Conservation (phyloP, 129 eudicot species). For the Heracleum sosnowskyi region DNA sequence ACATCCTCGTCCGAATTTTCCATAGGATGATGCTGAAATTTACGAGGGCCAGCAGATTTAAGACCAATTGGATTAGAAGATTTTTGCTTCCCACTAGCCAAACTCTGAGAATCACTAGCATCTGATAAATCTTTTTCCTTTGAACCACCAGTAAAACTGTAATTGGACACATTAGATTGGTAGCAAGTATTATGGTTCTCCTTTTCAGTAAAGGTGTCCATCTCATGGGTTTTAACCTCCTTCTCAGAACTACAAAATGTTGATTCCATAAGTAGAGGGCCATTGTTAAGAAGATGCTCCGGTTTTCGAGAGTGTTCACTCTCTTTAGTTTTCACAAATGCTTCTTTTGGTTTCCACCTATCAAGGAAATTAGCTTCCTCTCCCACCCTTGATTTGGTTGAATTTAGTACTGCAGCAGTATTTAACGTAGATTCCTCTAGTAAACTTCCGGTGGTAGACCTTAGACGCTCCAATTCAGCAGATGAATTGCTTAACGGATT, state of each 20-base stretch:
- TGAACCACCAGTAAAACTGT: conserved; percentile 29
- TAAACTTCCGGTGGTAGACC: conserved; percentile 18
- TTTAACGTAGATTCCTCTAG: conserved; percentile 25
- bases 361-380: conserved; percentile 28
- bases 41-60: conserved; percentile 34
- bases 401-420: conserved; percentile 22
- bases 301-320: conserved; percentile 30
- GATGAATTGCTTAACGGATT: conserved; percentile 27
- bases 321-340: conserved; percentile 37
- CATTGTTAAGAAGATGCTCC: conserved; percentile 35
- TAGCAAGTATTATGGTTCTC: conserved; percentile 59
- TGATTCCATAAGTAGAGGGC: conserved; percentile 35
- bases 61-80: conserved; percentile 30
- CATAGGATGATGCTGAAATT: conserved; percentile 93
- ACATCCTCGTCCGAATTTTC: conserved; percentile 70
- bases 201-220: conserved; percentile 36
- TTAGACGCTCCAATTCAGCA: conserved; percentile 21
- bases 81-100: conserved; percentile 40
- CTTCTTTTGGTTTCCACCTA: conserved; percentile 50
- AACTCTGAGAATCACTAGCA: conserved; percentile 43
- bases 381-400: conserved; percentile 25
- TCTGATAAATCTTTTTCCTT: conserved; percentile 19
- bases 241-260: conserved; percentile 28
- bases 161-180: conserved; percentile 24
- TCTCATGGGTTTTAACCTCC: conserved; percentile 27